phyloP scores from a whole-genome alignment of 345 rosid genomes.

The Moricandia moricandioides region DNA sequence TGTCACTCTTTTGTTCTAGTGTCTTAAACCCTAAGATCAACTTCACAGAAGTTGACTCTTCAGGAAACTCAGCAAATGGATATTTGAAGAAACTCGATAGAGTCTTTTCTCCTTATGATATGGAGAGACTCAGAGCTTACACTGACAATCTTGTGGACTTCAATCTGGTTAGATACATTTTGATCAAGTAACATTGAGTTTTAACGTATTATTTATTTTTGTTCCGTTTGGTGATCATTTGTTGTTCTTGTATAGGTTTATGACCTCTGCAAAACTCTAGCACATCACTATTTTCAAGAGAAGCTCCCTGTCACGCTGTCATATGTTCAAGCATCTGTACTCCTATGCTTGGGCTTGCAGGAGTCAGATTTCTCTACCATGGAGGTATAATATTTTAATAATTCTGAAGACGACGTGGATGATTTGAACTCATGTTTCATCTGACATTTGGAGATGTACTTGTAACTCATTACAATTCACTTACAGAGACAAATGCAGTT shows the following conservation, averaged over 20 bases:
- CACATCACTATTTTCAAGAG: constrained; percentile 72
- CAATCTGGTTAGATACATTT: constrained; percentile 57
- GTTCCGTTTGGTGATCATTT: background rate
- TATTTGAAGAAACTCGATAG: constrained; percentile 50
- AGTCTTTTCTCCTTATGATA: constrained; percentile 59
- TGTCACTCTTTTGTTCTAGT: constrained; percentile 35
- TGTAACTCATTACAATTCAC: constrained; percentile 16
- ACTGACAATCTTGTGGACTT: constrained; percentile 71
- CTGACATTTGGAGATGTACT: background rate
- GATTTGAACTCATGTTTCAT: constrained; percentile 4
- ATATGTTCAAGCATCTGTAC: constrained; percentile 76
- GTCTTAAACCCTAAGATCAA: constrained; percentile 82
- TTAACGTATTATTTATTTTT: constrained; percentile 34
- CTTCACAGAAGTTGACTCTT: constrained; percentile 47
- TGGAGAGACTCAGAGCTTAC: constrained; percentile 74
- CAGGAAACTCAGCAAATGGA: constrained; percentile 43
- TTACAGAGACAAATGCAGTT: constrained; percentile 84
- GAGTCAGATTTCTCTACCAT: constrained; percentile 54
- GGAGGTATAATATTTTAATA: constrained; percentile 55
- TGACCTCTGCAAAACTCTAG: constrained; percentile 65
- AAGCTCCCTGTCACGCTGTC: constrained; percentile 76
- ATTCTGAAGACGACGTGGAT: background rate
- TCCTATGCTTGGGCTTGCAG: constrained; percentile 87
- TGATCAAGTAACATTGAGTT: constrained; percentile 46
- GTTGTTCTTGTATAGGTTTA: constrained; percentile 43